Evolutionary conservation across 805 yeast species (phyloP).

Genomic region (Candida saitoana): DNA sequence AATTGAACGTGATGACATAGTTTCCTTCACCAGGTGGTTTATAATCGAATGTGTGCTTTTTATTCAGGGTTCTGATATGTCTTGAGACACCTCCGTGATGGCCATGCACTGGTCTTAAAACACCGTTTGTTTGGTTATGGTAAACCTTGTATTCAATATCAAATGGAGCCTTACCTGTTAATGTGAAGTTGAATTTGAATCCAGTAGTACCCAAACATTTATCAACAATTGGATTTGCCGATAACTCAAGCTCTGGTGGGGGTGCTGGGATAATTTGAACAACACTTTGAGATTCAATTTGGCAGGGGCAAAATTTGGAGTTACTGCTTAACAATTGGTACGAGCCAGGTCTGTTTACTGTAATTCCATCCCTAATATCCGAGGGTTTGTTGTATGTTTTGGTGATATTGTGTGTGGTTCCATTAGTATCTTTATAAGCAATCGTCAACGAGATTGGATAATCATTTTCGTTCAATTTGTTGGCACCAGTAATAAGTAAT

Average conservation of each 20-base stretch:
- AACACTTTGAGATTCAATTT: conserved; percentile 28
- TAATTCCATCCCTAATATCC: conserved; percentile 28
- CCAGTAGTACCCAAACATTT: conserved; percentile 93
- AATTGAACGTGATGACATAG: conserved; percentile 67
- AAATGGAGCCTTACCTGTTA: conserved; percentile 83
- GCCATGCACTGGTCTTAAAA: conserved; percentile 27
- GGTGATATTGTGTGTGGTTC: conserved; percentile 20
- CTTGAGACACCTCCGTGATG: conserved; percentile 28
- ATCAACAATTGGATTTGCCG: conserved; percentile 65
- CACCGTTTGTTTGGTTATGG: conserved; percentile 33
- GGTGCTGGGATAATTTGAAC: conserved; percentile 43
- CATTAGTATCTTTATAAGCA: conserved; percentile 21
- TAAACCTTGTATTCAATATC: conserved; percentile 59
- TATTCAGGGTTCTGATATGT: conserved; percentile 22
- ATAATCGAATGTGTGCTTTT: conserved; percentile 46
- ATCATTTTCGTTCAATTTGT: conserved; percentile 29
- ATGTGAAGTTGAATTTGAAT: conserved; percentile 59
- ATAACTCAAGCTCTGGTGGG: conserved; percentile 38
- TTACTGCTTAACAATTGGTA: conserved; percentile 53
- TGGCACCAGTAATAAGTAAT: conserved; percentile 7
- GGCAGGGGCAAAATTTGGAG: conserved; percentile 66
- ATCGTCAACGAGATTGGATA: conserved; percentile 45
- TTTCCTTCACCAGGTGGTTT: conserved; percentile 79
- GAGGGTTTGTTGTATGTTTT: conserved; percentile 19
- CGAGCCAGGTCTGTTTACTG: conserved; percentile 57